A percentile compares a stretch with the other conserved stretches of the same genome.
phyloP scores from a whole-genome alignment of 805 yeast species.

The Nakazawaea pomicola region DNA sequence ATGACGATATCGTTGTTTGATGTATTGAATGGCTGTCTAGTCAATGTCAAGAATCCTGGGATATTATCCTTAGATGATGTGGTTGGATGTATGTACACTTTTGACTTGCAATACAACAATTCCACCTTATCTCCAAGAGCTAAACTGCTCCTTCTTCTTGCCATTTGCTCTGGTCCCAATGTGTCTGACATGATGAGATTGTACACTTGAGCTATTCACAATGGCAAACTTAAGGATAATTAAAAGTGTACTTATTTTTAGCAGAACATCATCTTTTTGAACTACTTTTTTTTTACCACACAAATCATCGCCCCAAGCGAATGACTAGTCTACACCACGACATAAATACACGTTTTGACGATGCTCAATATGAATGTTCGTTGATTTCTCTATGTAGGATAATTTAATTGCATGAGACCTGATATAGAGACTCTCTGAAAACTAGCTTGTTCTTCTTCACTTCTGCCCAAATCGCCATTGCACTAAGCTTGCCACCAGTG shows the following conservation, averaged over 20 bases:
- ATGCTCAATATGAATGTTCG: too few species aligned
- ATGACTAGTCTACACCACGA: not conserved
- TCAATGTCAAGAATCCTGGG: constrained; percentile 68
- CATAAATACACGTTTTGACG: not conserved
- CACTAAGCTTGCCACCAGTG: constrained; percentile 65
- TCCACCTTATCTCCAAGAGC: constrained; percentile 32
- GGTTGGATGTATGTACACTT: constrained; percentile 83
- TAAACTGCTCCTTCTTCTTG: constrained; percentile 4
- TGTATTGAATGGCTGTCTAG: constrained; percentile 42
- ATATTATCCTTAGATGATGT: constrained; percentile 69
- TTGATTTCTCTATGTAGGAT: not conserved
- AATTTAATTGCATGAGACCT: constrained; percentile 22
- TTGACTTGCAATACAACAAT: constrained; percentile 52
- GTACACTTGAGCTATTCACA: too few species aligned
- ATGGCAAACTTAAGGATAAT: too few species aligned
- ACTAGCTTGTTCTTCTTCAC: constrained; percentile 17
- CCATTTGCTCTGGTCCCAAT: not conserved
- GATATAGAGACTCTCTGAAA: constrained; percentile 22
- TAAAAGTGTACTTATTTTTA: too few species aligned
- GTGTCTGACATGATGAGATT: constrained; percentile 1
- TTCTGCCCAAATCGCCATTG: constrained; percentile 45
- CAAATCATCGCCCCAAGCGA: not conserved
- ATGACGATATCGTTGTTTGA: constrained; percentile 53
- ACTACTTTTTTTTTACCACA: not conserved
- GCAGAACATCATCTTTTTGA: not conserved